phyloP scores from a whole-genome alignment of 73 alveolate species.

The Blepharisma japonicum region DNA sequence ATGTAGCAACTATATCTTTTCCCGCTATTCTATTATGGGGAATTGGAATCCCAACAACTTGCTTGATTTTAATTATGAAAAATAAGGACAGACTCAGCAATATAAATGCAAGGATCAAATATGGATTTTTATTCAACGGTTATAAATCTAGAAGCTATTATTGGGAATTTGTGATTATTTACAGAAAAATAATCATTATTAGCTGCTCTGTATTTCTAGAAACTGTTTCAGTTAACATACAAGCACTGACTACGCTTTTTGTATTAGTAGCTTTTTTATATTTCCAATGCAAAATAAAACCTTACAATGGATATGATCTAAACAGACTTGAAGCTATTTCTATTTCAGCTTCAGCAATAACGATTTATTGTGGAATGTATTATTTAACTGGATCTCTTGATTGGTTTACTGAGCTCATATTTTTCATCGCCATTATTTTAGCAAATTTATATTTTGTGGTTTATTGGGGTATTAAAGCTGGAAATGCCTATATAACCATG shows the following conservation, averaged over 20 bases:
- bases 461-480: background rate
- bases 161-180: conserved; percentile 34
- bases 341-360: conserved; percentile 34
- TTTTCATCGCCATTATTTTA: background rate
- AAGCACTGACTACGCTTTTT: conserved; percentile 9
- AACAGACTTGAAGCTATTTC: background rate
- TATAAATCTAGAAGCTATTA: conserved; percentile 29
- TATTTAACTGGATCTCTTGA: background rate
- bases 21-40: conserved; percentile 54
- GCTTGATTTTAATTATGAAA: conserved; percentile 42
- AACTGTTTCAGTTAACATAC: background rate
- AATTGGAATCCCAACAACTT: conserved; percentile 54
- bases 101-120: conserved; percentile 13
- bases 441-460: conserved; percentile 6
- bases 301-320: background rate
- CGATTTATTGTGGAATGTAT: conserved; percentile 66
- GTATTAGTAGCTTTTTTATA: background rate
- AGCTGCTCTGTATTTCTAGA: conserved; percentile 42
- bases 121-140: conserved; percentile 42
- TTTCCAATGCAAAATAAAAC: background rate
- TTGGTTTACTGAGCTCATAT: background rate
- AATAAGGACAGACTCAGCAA: conserved; percentile 13
- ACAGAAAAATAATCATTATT: conserved; percentile 38
- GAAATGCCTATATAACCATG: too few species aligned
- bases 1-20: conserved; percentile 15